phyloP scores from a whole-genome alignment of 2,329 filamentous ascomycete genomes.

The Knufia fluminis region DNA sequence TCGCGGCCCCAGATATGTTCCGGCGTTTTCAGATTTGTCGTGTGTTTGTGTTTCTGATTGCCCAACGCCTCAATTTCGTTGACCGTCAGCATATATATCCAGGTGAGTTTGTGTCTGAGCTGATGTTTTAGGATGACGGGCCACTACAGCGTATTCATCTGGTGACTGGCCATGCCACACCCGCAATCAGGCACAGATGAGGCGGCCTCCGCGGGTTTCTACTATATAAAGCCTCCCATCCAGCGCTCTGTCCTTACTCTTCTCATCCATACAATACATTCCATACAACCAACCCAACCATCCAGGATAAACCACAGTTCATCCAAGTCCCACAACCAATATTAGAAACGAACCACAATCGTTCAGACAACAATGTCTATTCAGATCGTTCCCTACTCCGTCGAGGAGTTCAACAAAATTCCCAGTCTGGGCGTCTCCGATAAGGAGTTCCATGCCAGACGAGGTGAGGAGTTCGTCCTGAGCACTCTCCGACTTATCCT shows the following conservation, averaged over 20 bases:
- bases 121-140: not conserved
- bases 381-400: not conserved
- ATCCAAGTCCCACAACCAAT: too few relatives aligned
- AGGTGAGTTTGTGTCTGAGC: not conserved
- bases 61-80: too few relatives aligned
- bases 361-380: not conserved
- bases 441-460: not conserved
- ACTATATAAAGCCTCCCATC: too few relatives aligned
- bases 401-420: not conserved
- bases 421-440: not conserved
- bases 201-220: too few relatives aligned
- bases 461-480: not conserved
- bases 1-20: too few relatives aligned
- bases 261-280: too few relatives aligned
- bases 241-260: too few relatives aligned
- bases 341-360: not conserved
- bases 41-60: not conserved
- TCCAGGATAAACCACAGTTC: too few relatives aligned
- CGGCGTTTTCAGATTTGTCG: not conserved
- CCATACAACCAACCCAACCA: too few relatives aligned
- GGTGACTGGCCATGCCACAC: too few relatives aligned
- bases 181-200: too few relatives aligned
- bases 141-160: not conserved
- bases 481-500: not conserved
- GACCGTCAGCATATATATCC: too few relatives aligned